Conservation (phyloP, 441 rosid genomes). For the Biscutella auriculata region DNA sequence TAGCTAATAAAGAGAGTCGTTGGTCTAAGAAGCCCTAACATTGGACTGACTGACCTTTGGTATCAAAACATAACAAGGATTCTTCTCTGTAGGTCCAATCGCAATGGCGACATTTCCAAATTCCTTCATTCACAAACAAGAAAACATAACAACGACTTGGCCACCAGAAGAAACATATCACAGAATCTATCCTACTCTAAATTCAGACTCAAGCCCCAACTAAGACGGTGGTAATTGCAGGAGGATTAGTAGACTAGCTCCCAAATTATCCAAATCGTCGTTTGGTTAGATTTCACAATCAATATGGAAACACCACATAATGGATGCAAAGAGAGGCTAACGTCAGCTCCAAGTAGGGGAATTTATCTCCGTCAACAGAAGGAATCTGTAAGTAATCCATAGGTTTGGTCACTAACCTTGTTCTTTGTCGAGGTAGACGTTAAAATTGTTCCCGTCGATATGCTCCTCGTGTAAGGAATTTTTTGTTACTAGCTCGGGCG, state of each 20-base stretch:
- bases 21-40: constrained; percentile 13
- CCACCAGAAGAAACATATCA: background rate
- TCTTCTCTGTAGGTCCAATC: constrained; percentile 37
- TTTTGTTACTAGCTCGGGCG: background rate
- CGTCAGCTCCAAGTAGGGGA: background rate
- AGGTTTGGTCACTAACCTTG: constrained; percentile 4
- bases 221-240: background rate
- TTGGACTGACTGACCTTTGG: constrained; percentile 46
- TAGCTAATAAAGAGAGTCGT: background rate
- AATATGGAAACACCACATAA: background rate
- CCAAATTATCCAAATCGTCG: background rate
- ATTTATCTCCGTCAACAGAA: too few species aligned
- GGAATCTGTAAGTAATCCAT: background rate
- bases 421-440: constrained; percentile 17
- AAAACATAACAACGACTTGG: constrained; percentile 17
- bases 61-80: constrained; percentile 28
- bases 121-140: constrained; percentile 42
- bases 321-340: background rate
- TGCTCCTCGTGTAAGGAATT: constrained; percentile 7
- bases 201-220: background rate
- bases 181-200: background rate
- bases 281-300: background rate
- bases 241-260: background rate
- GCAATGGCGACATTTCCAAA: constrained; percentile 69
- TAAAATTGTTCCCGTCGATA: background rate